Base-by-base conservation (phyloP, 805 yeast species). In the Saccharomycopsis fodiens region DNA sequence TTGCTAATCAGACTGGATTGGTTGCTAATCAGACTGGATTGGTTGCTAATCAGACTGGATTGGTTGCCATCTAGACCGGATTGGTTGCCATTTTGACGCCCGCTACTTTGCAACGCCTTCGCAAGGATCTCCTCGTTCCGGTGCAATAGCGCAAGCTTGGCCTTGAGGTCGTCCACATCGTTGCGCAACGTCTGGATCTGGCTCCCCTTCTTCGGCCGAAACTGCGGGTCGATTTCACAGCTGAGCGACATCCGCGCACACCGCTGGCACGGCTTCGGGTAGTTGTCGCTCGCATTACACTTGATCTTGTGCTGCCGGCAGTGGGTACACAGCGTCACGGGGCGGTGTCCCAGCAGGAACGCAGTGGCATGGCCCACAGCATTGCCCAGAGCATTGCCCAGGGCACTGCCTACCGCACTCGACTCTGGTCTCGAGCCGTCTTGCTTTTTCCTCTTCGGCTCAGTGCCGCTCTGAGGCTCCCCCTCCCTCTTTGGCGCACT, bases 241-340 rank as follows among this genome's bases (percentile, higher is more conserved):
- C 72, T 73, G 32, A 87, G 67, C 2, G 78, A 81, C 85, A 85
- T 82, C 57, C 83, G 72, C 44, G 78, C 81, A 64, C 97, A 89
- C 50, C 96, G 64, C 15, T 82, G 74, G 61, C 97, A 89, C 0
- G 96, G 84, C 4, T 69, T 67, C 0, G 96, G 96, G 54, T 74
- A 83, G 52, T 81, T 77, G 19, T 83, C 89, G 2, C 86, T 75
- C 1, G 97, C 97, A 59, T 89, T 86, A 64, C 97, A 89, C 59
- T 83, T 84, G 61, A 89, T 87, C 63, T 89, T 89, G 61, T 88
- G 96, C 59, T 89, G 96, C 42, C 97, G 76, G 59, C 97, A 89
- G 60, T 87, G 93, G 0, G 96, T 85, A 59, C 97, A 89, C 2
- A 95, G 83, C 0, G 95, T 86, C 1, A 88, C 94, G 0, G 96